Percentiles rank a stretch among this genome's conserved stretches.
phyloP scores from a whole-genome alignment of 305 asterid genomes.

The Solanum aculeatissimum region DNA sequence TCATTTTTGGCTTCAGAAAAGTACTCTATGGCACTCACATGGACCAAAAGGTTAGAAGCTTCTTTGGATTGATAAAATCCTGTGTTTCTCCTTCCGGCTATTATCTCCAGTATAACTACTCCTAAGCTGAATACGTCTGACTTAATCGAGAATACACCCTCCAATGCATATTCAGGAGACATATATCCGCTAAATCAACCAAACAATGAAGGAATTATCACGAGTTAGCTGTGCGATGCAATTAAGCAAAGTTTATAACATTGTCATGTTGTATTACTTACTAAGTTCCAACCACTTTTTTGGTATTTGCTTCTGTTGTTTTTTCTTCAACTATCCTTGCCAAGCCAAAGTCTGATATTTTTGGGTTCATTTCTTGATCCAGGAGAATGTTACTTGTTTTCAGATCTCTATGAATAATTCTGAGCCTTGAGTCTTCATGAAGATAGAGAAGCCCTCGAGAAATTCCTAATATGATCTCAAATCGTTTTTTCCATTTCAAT shows the following conservation, averaged over 20 bases:
- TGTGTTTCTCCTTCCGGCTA: slow-evolving; percentile 14
- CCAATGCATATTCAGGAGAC: slow-evolving; percentile 22
- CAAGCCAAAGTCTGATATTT: slow-evolving; percentile 21
- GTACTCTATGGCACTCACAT: slow-evolving; percentile 5
- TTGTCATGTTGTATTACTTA: slow-evolving; percentile 1
- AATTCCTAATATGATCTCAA: slow-evolving; percentile 14
- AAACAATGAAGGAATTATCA: not conserved
- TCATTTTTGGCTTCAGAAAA: not conserved
- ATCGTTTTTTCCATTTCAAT: slow-evolving; percentile 8
- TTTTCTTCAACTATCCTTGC: slow-evolving; percentile 12
- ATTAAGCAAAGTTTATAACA: not conserved
- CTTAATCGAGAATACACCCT: slow-evolving; percentile 13
- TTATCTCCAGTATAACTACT: slow-evolving; percentile 19
- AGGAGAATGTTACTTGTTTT: slow-evolving; percentile 17
- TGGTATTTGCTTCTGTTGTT: slow-evolving; percentile 8
- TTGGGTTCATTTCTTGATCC: slow-evolving; percentile 17
- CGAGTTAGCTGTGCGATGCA: not conserved
- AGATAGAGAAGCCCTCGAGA: slow-evolving; percentile 17
- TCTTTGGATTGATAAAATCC: slow-evolving; percentile 6
- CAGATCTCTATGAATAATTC: slow-evolving; percentile 14
- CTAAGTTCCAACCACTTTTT: slow-evolving; percentile 10
- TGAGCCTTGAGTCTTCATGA: slow-evolving; percentile 16
- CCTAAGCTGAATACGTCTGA: slow-evolving; percentile 21
- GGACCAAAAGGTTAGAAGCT: slow-evolving; percentile 14
- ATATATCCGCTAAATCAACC: slow-evolving; percentile 11